Conservation (phyloP, 2,329 filamentous ascomycete species). For the Phoma herbarum region DNA sequence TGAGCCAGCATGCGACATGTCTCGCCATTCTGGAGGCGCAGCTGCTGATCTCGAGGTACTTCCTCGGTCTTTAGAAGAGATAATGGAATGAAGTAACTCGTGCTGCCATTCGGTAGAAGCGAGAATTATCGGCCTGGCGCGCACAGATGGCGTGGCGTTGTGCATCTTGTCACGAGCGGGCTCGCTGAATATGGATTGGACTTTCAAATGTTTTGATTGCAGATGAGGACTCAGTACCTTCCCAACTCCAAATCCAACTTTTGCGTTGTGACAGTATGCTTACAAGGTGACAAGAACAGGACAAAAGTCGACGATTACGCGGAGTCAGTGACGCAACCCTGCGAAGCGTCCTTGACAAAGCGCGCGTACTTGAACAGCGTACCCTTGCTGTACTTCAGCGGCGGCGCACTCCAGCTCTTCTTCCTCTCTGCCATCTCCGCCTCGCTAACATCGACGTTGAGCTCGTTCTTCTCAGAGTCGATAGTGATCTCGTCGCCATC, state of each 20-base stretch:
- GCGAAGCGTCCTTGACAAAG: constrained; percentile 65
- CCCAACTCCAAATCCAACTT: constrained; percentile 2
- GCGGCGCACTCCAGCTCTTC: constrained; percentile 62
- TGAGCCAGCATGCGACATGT: too few relatives aligned
- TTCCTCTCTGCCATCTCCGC: constrained; percentile 65
- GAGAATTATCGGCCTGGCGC: too few relatives aligned
- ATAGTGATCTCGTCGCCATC: constrained; percentile 85
- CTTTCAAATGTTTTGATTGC: neutral
- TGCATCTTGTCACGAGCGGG: too few relatives aligned
- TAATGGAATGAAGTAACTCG: too few relatives aligned
- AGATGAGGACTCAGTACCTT: neutral
- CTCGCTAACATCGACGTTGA: constrained; percentile 71
- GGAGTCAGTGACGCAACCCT: constrained; percentile 67
- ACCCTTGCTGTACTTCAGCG: constrained; percentile 66
- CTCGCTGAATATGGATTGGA: too few relatives aligned
- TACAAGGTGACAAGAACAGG: constrained; percentile 1
- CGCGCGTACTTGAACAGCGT: constrained; percentile 68
- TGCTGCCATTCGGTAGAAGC: too few relatives aligned
- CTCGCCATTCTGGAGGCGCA: too few relatives aligned
- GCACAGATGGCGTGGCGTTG: too few relatives aligned
- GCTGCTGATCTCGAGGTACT: too few relatives aligned
- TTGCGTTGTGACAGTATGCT: neutral
- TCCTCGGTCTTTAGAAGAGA: too few relatives aligned
- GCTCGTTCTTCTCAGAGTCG: constrained; percentile 76
- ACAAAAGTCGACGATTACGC: constrained; percentile 18